Evolutionary conservation across 2,329 filamentous ascomycete species (phyloP).

Genomic region (Penicillium thymicola): DNA sequence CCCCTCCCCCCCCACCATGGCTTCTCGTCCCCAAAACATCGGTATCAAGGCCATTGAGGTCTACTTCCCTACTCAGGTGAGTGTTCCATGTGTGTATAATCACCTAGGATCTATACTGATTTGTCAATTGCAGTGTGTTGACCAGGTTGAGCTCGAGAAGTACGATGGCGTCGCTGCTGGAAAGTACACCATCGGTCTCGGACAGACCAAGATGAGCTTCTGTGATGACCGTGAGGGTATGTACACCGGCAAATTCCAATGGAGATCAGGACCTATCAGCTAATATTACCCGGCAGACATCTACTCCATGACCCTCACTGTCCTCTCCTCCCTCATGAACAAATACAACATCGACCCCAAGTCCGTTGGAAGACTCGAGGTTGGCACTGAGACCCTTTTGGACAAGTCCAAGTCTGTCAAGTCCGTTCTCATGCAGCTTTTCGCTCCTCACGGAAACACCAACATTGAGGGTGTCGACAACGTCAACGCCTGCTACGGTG

Average conservation of each 20-base stretch:
- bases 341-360: constrained; percentile 81
- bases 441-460: constrained; percentile 68
- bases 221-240: constrained; percentile 84
- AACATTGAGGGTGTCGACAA: constrained; percentile 82
- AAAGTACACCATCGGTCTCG: constrained; percentile 88
- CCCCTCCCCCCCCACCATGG: constrained; percentile 52
- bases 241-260: constrained; percentile 17
- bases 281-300: constrained; percentile 60
- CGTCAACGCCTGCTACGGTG: constrained; percentile 81
- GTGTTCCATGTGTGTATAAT: constrained; percentile 29
- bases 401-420: constrained; percentile 93
- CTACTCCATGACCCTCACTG: constrained; percentile 80
- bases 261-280: constrained; percentile 8
- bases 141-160: constrained; percentile 78
- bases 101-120: background rate
- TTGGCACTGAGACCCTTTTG: constrained; percentile 79
- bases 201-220: constrained; percentile 90
- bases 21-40: constrained; percentile 76
- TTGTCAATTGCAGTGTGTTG: constrained; percentile 63
- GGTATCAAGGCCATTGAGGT: constrained; percentile 92
- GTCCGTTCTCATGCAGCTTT: constrained; percentile 82
- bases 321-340: constrained; percentile 70
- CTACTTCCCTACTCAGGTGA: constrained; percentile 81
- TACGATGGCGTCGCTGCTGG: constrained; percentile 78
- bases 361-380: constrained; percentile 75